These are phyloP conservation scores for Ceratocystiopsis minuta DNA, from an alignment of 2,329 filamentous ascomycete genomes.

Conservation along the genomic window DNA sequence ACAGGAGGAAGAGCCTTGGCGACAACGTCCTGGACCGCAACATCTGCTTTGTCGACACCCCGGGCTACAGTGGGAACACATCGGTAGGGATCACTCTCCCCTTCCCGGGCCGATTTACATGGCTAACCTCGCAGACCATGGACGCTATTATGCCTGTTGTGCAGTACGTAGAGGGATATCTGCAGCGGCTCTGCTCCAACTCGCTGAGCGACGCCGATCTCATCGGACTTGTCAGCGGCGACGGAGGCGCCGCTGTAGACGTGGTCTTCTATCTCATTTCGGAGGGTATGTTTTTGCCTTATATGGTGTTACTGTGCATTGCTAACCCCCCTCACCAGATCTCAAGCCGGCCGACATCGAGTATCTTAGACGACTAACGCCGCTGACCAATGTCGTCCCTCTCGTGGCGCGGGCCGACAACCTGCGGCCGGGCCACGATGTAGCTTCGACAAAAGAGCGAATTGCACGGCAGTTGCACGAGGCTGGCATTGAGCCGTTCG, in stretches of 20 bases:
- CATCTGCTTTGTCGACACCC: constrained; percentile 80
- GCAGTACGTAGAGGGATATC: constrained; percentile 54
- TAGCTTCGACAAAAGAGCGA: constrained; percentile 39
- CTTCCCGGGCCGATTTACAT: constrained; percentile 3
- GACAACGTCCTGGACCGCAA: constrained; percentile 78
- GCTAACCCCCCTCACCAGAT: constrained; percentile 59
- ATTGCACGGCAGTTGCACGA: constrained; percentile 37
- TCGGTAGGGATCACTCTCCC: constrained; percentile 24
- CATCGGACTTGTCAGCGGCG: constrained; percentile 58
- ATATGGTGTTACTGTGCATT: constrained; percentile 58
- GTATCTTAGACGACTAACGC: constrained; percentile 50
- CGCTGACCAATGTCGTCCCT: constrained; percentile 70
- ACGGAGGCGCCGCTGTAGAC: constrained; percentile 71
- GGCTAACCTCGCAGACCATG: constrained; percentile 22
- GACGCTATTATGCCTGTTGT: constrained; percentile 42
- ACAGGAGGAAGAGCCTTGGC: constrained; percentile 50
- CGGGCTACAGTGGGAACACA: constrained; percentile 37
- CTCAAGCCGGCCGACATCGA: constrained; percentile 48
- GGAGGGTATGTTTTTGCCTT: constrained; percentile 36
- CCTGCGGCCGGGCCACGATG: constrained; percentile 33
- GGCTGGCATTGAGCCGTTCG: constrained; percentile 45
- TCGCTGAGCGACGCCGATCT: constrained; percentile 57
- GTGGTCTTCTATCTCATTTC: constrained; percentile 67
- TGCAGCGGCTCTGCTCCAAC: constrained; percentile 45
- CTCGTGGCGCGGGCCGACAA: constrained; percentile 63